These are phyloP conservation scores for Melampsora larici-populina DNA, from an alignment of 1,284 basidiomycete genomes.

Conservation along the genomic window DNA sequence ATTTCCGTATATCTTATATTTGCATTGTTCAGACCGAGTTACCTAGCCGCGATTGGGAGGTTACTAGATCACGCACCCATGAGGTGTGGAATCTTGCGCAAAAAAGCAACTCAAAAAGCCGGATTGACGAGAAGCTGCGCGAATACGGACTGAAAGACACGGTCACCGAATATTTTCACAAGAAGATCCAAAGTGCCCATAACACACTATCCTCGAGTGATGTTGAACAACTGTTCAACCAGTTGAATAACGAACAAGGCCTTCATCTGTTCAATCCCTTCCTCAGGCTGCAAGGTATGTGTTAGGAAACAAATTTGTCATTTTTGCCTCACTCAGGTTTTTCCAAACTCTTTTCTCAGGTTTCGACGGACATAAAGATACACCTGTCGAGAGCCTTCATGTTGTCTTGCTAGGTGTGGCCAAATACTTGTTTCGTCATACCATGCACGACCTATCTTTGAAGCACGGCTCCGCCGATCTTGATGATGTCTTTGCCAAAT, in stretches of 20 bases:
- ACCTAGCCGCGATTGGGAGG: too few species aligned
- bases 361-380: conserved; percentile 53
- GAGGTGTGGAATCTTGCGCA: too few species aligned
- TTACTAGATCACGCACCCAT: too few species aligned
- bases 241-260: neutral
- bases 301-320: neutral
- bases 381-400: conserved; percentile 55
- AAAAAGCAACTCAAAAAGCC: too few species aligned
- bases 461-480: conserved; percentile 36
- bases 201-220: neutral
- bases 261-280: neutral
- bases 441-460: conserved; percentile 47
- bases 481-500: conserved; percentile 47
- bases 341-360: too few species aligned
- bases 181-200: too few species aligned
- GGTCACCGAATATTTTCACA: too few species aligned
- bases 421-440: conserved; percentile 56
- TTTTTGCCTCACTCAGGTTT: too few species aligned
- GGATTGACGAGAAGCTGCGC: too few species aligned
- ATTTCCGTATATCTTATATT: too few species aligned
- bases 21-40: neutral
- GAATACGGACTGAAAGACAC: too few species aligned
- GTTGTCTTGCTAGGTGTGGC: conserved; percentile 54
- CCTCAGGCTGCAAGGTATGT: neutral
- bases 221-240: neutral